phyloP scores from a whole-genome alignment of 495 filamentous ascomycete species.

The Neurospora sp. region DNA sequence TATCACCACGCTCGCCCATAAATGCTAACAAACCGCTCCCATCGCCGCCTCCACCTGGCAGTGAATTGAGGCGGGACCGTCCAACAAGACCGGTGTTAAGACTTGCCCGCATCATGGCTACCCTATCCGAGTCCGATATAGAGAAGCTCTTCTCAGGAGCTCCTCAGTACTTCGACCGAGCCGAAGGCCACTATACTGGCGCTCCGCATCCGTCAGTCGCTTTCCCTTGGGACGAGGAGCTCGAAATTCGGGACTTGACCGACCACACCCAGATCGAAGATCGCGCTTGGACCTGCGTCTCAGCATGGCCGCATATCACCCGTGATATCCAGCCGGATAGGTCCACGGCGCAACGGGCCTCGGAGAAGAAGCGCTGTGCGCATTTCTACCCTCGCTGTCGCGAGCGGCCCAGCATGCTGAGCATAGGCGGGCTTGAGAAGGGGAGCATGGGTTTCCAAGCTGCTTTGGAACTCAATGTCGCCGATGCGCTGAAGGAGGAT shows the following conservation, averaged over 20 bases:
- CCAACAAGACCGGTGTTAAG: constrained; percentile 33
- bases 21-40: constrained; percentile 44
- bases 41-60: constrained; percentile 38
- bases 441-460: constrained; percentile 68
- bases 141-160: constrained; percentile 68
- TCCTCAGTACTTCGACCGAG: constrained; percentile 58
- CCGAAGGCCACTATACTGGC: constrained; percentile 41
- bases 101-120: constrained; percentile 43
- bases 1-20: constrained; percentile 23
- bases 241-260: constrained; percentile 50
- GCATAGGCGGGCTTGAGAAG: constrained; percentile 59
- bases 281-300: constrained; percentile 43
- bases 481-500: constrained; percentile 49
- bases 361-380: constrained; percentile 36
- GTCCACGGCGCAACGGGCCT: constrained; percentile 21
- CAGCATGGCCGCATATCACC: constrained; percentile 42
- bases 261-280: constrained; percentile 51
- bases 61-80: constrained; percentile 29
- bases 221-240: constrained; percentile 60
- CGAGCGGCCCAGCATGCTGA: constrained; percentile 65
- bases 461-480: constrained; percentile 57
- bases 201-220: constrained; percentile 54
- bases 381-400: constrained; percentile 49
- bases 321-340: constrained; percentile 32
- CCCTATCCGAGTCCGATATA: constrained; percentile 51